phyloP scores from a whole-genome alignment of 108 stramenopile genomes.

The Parietichytrium sp. region DNA sequence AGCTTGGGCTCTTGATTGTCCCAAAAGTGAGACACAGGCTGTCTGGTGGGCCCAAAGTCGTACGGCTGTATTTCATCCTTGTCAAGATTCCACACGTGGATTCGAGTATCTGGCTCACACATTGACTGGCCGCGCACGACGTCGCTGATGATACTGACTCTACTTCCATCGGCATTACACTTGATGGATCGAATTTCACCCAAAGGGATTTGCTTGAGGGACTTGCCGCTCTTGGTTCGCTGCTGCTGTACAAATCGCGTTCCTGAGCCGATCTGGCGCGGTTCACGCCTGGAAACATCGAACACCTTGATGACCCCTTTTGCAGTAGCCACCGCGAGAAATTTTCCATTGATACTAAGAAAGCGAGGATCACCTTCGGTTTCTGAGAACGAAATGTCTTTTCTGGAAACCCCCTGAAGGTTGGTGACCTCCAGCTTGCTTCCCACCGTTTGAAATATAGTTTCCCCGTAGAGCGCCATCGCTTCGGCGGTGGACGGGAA shows the following conservation, averaged over 20 bases:
- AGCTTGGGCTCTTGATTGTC: conserved; percentile 57
- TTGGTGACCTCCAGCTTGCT: conserved; percentile 48
- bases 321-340: conserved; percentile 61
- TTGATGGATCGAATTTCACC: conserved; percentile 55
- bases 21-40: conserved; percentile 59
- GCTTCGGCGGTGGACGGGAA: conserved; percentile 47
- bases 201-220: neutral
- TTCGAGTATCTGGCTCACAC: conserved; percentile 53
- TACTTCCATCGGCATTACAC: conserved; percentile 59
- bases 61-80: conserved; percentile 49
- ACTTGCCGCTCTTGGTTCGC: neutral
- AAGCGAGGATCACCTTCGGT: conserved; percentile 54
- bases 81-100: conserved; percentile 60
- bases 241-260: conserved; percentile 40
- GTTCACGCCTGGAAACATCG: conserved; percentile 49
- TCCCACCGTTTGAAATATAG: conserved; percentile 46
- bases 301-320: conserved; percentile 56
- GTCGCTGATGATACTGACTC: conserved; percentile 59
- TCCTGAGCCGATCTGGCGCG: conserved; percentile 47
- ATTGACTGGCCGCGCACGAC: conserved; percentile 46
- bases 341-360: conserved; percentile 56
- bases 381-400: conserved; percentile 49
- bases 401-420: conserved; percentile 52
- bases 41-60: conserved; percentile 44
- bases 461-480: conserved; percentile 54